A percentile compares a stretch with the other conserved stretches of the same genome.
Conservation (phyloP, 176 grass and related monocot genomes). For the Pontederia paniculata region DNA sequence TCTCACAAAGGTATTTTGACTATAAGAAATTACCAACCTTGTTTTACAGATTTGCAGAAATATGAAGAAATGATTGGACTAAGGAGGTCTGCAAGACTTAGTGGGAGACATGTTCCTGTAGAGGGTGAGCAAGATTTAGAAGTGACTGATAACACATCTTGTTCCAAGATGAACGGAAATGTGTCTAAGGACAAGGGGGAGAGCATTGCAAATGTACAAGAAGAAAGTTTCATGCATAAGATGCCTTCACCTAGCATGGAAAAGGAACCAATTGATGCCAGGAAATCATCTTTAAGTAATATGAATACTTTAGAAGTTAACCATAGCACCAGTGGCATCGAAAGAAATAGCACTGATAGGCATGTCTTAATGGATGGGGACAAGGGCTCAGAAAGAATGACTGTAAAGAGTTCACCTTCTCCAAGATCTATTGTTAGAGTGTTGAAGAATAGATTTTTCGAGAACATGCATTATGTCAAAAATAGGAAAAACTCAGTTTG, state of each 20-base stretch:
- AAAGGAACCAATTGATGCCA: background rate
- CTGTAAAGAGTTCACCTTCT: too few species aligned
- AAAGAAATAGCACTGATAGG: background rate
- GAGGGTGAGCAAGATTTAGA: background rate
- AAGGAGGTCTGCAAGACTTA: conserved; percentile 1
- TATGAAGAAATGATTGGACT: background rate
- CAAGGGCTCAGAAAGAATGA: background rate
- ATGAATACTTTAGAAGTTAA: background rate
- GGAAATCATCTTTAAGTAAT: background rate
- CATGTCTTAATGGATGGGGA: background rate
- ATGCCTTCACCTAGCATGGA: background rate
- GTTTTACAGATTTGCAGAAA: background rate
- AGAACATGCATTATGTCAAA: too few species aligned
- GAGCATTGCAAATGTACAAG: background rate
- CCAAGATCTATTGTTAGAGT: too few species aligned
- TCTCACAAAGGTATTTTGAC: background rate
- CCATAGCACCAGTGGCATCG: background rate
- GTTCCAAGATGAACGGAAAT: too few species aligned
- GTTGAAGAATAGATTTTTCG: too few species aligned
- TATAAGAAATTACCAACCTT: background rate
- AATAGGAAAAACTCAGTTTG: too few species aligned
- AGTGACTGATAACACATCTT: background rate
- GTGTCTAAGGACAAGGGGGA: background rate
- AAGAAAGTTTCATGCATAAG: background rate
- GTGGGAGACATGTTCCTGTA: background rate